Percentiles rank a stretch among this genome's conserved stretches.
Conservation (phyloP, 805 yeast genomes). For the Isabelozyma rhagii region DNA sequence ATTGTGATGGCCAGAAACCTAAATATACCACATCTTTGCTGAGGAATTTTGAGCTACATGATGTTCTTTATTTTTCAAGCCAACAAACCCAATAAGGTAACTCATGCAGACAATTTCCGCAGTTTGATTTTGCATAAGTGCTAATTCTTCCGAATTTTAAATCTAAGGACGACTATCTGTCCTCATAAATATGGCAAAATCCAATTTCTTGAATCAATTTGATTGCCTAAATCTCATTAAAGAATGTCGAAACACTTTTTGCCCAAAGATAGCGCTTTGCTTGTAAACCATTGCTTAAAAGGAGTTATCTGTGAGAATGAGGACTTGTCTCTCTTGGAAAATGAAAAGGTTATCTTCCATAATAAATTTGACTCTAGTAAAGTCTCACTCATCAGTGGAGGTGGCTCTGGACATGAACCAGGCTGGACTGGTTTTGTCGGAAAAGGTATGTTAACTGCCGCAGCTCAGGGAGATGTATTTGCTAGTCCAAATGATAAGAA, state of each 20-base stretch:
- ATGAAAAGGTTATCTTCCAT: slow-evolving; percentile 38
- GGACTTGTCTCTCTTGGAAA: slow-evolving; percentile 29
- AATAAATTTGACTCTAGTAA: slow-evolving; percentile 18
- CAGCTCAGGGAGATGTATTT: slow-evolving; percentile 41
- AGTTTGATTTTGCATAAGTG: too few relatives aligned
- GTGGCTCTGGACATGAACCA: slow-evolving; percentile 45
- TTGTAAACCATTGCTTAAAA: slow-evolving; percentile 35
- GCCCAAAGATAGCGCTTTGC: slow-evolving; percentile 27
- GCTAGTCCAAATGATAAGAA: slow-evolving; percentile 39
- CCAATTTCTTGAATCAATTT: not conserved
- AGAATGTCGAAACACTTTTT: slow-evolving; percentile 37
- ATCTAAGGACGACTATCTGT: not conserved
- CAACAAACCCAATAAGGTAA: not conserved
- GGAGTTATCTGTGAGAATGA: slow-evolving; percentile 40
- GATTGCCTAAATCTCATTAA: slow-evolving; percentile 15
- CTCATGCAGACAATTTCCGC: not conserved
- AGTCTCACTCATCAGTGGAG: slow-evolving; percentile 36
- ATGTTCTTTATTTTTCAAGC: too few relatives aligned
- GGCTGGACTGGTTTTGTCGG: slow-evolving; percentile 40
- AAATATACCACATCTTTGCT: too few relatives aligned
- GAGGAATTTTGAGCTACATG: too few relatives aligned
- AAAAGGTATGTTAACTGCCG: slow-evolving; percentile 35
- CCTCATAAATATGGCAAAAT: not conserved
- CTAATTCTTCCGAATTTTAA: not conserved
- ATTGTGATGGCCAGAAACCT: not conserved